A percentile compares a stretch with the other conserved stretches of the same genome.
phyloP scores from a whole-genome alignment of 306 rosid species.

The Chamaecrista fasciculata region DNA sequence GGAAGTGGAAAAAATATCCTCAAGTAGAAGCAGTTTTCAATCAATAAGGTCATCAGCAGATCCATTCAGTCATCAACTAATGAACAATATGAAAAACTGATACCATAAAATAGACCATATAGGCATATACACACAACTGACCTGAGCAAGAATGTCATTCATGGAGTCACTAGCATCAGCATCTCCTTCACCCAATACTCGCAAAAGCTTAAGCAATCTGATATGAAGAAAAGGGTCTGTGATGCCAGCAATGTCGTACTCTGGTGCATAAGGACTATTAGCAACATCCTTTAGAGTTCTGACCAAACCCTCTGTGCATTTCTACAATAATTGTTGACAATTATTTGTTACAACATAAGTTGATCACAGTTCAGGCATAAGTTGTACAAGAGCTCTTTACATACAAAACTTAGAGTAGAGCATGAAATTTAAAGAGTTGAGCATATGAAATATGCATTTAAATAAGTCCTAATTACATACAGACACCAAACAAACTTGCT shows the following conservation, averaged over 20 bases:
- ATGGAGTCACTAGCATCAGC: constrained; percentile 90
- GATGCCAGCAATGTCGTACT: constrained; percentile 96
- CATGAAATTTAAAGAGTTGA: constrained; percentile 12
- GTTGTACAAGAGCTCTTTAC: constrained; percentile 24
- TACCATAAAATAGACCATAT: not conserved
- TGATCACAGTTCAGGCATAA: constrained; percentile 14
- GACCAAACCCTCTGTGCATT: constrained; percentile 86
- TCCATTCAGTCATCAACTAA: constrained; percentile 16
- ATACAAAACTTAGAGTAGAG: not conserved
- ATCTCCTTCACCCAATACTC: constrained; percentile 91
- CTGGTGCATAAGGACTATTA: constrained; percentile 93
- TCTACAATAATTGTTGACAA: constrained; percentile 56
- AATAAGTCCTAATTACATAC: not conserved
- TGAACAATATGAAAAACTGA: constrained; percentile 7
- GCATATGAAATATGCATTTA: constrained; percentile 18
- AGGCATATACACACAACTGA: constrained; percentile 31
- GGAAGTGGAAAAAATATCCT: constrained; percentile 23
- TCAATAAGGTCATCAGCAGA: constrained; percentile 13
- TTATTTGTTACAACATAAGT: constrained; percentile 29
- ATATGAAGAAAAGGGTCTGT: constrained; percentile 96
- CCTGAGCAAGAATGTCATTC: constrained; percentile 99
- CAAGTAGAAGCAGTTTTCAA: constrained; percentile 10
- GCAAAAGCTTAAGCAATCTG: constrained; percentile 85
- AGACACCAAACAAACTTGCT: constrained; percentile 22
- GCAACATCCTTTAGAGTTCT: constrained; percentile 85